Conservation (phyloP, 768 basidiomycete species). For the Flagelloscypha sp. region DNA sequence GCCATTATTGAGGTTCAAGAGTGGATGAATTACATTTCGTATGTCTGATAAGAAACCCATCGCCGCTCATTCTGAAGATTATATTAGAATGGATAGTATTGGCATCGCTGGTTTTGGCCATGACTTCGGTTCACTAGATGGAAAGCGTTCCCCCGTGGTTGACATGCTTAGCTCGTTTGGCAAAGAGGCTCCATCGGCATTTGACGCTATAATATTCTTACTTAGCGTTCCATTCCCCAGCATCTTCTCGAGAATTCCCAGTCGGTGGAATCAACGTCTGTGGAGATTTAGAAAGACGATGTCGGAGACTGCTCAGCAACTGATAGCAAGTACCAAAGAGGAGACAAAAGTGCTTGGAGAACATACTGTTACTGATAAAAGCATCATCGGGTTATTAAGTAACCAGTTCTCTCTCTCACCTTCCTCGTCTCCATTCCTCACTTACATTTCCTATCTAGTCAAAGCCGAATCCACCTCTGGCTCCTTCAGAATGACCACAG, state of each 20-base stretch:
- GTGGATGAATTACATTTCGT: constrained; percentile 38
- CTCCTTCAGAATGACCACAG: constrained; percentile 17
- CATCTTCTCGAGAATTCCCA: constrained; percentile 9
- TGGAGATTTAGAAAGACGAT: constrained; percentile 4
- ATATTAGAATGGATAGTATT: constrained; percentile 32
- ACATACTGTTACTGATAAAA: constrained; percentile 7
- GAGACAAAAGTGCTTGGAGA: constrained; percentile 8
- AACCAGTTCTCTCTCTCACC: not conserved
- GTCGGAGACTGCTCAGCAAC: constrained; percentile 8
- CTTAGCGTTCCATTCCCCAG: constrained; percentile 8
- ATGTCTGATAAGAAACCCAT: constrained; percentile 4
- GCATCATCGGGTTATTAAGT: constrained; percentile 11
- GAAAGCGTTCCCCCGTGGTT: constrained; percentile 20
- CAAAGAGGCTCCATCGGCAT: not conserved
- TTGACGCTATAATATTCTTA: constrained; percentile 4
- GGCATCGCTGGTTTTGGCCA: constrained; percentile 39
- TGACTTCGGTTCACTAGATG: constrained; percentile 33
- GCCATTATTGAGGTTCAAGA: constrained; percentile 27
- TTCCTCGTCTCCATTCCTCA: not conserved
- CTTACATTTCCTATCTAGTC: no score
- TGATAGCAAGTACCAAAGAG: constrained; percentile 8
- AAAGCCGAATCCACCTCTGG: no score
- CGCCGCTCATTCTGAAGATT: not conserved
- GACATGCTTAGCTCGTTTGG: constrained; percentile 18
- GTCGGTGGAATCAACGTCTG: constrained; percentile 4